A percentile compares a stretch with the other conserved stretches of the same genome.
Conservation (phyloP, 257 asterid species). For the Lycium ferocissimum region DNA sequence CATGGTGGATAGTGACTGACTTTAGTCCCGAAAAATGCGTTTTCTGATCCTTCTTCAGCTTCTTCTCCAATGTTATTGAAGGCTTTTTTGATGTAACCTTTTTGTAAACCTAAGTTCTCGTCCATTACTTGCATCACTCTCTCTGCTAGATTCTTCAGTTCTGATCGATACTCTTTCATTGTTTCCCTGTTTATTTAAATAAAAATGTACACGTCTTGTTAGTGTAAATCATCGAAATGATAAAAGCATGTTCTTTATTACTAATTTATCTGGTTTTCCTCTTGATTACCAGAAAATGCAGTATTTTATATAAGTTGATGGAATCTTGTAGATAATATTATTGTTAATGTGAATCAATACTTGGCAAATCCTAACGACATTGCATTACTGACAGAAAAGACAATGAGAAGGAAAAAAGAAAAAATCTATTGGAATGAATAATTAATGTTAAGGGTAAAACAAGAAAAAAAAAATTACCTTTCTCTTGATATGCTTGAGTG, state of each 20-base stretch:
- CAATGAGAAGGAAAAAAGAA: too few species aligned
- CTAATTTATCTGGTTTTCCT: not conserved
- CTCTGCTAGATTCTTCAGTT: constrained; percentile 65
- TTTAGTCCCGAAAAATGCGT: constrained; percentile 85
- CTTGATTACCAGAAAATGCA: too few species aligned
- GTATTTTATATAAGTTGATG: not conserved
- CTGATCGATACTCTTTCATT: constrained; percentile 68
- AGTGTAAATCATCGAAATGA: not conserved
- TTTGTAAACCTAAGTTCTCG: constrained; percentile 69
- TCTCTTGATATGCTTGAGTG: too few species aligned
- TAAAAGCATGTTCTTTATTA: not conserved
- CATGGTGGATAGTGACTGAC: constrained; percentile 94
- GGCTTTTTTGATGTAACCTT: constrained; percentile 70
- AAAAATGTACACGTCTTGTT: not conserved
- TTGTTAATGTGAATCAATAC: not conserved
- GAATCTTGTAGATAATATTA: not conserved
- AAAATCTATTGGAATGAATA: too few species aligned
- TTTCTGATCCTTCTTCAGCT: constrained; percentile 40
- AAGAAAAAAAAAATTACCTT: too few species aligned
- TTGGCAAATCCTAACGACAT: not conserved
- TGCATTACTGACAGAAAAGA: too few species aligned
- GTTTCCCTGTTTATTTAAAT: constrained; percentile 59
- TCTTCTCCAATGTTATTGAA: constrained; percentile 54
- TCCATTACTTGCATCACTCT: constrained; percentile 74
- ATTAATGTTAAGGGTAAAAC: too few species aligned